Conservation (phyloP, 1,284 basidiomycete genomes). For the Cryptococcus sp. region DNA sequence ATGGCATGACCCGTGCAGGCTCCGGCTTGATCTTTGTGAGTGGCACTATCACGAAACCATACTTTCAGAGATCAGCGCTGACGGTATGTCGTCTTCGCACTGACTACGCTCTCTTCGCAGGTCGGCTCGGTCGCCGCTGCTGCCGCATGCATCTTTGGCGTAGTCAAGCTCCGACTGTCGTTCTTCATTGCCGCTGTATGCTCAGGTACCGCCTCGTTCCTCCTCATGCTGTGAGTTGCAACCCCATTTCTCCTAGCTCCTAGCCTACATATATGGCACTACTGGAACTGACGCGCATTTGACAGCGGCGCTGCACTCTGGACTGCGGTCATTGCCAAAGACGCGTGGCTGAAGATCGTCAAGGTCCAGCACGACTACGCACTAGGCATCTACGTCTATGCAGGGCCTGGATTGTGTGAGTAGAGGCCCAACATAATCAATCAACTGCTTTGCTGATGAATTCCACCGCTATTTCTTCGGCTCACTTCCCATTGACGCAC, state of each 20-base stretch:
- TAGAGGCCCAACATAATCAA: conserved; percentile 3
- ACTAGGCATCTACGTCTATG: conserved; percentile 42
- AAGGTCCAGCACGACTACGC: conserved; percentile 34
- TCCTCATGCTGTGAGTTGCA: conserved; percentile 44
- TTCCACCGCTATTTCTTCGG: neutral
- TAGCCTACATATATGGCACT: neutral
- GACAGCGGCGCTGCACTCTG: conserved; percentile 50
- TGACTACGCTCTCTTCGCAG: conserved; percentile 16
- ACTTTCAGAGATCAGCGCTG: no score
- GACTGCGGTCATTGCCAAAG: conserved; percentile 50
- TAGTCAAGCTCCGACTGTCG: conserved; percentile 43
- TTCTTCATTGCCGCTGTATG: conserved; percentile 50
- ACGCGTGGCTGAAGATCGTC: conserved; percentile 39
- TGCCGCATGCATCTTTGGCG: conserved; percentile 46
- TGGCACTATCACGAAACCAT: neutral
- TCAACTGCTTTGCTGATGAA: neutral
- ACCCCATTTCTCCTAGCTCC: neutral
- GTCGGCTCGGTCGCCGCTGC: conserved; percentile 42
- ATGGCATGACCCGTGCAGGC: conserved; percentile 34
- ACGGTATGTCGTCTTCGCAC: no score
- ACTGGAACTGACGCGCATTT: neutral
- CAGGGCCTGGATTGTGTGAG: conserved; percentile 48
- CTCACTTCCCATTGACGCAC: neutral
- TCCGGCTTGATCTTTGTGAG: conserved; percentile 49
- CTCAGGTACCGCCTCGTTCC: conserved; percentile 33